A percentile compares a stretch with the other conserved stretches of the same genome.
phyloP scores from a whole-genome alignment of 2,329 filamentous ascomycete species.

The Neonectria hederae region DNA sequence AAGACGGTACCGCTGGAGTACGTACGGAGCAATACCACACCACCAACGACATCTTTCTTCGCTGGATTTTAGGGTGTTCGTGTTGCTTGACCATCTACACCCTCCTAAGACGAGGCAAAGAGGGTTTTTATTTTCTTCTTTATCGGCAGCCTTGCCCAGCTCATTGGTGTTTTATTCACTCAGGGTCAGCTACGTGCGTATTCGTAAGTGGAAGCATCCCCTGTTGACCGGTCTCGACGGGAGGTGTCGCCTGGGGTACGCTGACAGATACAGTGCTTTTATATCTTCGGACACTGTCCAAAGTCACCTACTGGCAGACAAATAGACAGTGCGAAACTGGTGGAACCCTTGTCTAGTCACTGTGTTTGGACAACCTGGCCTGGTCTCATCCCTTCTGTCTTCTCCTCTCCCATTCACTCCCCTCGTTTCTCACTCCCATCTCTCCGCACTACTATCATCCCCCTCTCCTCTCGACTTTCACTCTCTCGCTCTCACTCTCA shows the following conservation, averaged over 20 bases:
- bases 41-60: background rate
- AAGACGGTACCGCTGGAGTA: background rate
- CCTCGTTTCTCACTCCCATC: background rate
- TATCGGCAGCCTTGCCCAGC: background rate
- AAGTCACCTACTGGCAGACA: background rate
- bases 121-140: background rate
- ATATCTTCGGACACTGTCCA: background rate
- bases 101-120: constrained; percentile 1
- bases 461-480: background rate
- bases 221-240: background rate
- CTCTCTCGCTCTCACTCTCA: background rate
- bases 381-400: background rate
- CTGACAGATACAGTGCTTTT: background rate
- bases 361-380: constrained; percentile 9
- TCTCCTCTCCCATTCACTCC: background rate
- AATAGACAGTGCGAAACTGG: background rate
- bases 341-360: background rate
- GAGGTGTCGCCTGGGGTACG: background rate
- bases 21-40: background rate
- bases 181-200: background rate
- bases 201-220: background rate
- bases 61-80: background rate
- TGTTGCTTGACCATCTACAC: background rate
- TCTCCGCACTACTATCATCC: background rate
- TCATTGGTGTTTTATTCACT: background rate